These are phyloP conservation scores for Colletotrichum cereale DNA, from an alignment of 2,329 filamentous ascomycete species.

Conservation along the genomic window DNA sequence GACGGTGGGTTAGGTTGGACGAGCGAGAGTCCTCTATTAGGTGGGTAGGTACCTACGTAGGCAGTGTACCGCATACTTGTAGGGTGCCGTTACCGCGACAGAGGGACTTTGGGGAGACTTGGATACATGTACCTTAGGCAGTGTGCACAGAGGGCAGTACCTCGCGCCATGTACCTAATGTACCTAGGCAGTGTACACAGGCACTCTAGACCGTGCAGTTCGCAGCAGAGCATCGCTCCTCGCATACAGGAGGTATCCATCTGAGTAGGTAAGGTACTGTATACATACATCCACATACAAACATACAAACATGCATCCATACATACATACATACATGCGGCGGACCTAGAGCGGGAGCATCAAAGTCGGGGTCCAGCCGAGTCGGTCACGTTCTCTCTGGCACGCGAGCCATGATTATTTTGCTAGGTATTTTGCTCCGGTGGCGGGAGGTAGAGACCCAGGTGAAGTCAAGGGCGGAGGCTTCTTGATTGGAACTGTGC, in stretches of 20 bases:
- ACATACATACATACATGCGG: not conserved
- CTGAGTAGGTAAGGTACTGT: too few relatives aligned
- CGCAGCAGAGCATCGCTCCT: not conserved
- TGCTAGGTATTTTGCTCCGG: not conserved
- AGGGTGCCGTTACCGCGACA: not conserved
- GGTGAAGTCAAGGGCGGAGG: too few relatives aligned
- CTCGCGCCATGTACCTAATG: not conserved
- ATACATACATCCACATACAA: not conserved
- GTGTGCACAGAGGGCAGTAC: not conserved
- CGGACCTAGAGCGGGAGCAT: not conserved
- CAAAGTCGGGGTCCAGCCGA: slow-evolving; percentile 33
- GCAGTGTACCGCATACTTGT: not conserved
- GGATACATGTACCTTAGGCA: not conserved
- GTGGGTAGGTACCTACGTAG: not conserved
- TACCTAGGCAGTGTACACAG: not conserved
- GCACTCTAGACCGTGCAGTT: not conserved
- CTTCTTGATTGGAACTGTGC: not conserved
- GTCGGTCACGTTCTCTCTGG: slow-evolving; percentile 34
- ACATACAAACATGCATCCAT: not conserved
- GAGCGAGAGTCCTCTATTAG: not conserved
- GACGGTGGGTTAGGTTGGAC: slow-evolving; percentile 16
- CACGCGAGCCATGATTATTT: slow-evolving; percentile 27
- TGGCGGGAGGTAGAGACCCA: not conserved
- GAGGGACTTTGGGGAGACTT: not conserved
- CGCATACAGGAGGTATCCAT: too few relatives aligned